Evolutionary conservation across 495 filamentous ascomycete genomes (phyloP).

Genomic region (Xeromyces bisporus): DNA sequence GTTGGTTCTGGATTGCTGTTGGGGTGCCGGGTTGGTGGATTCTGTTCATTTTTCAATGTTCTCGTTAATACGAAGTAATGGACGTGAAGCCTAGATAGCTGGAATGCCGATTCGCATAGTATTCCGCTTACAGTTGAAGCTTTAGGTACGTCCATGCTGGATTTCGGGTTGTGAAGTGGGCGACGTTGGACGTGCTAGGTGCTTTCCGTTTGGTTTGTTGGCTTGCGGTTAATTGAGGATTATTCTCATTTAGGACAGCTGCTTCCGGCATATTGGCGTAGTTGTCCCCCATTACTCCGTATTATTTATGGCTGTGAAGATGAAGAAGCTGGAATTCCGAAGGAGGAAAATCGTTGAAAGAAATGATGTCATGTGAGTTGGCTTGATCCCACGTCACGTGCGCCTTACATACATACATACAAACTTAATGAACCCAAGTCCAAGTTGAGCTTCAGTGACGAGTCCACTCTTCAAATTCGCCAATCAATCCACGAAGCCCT

Average conservation of each 20-base stretch:
- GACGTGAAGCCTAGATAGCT: not conserved
- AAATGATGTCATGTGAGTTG: not conserved
- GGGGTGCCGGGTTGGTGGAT: conserved; percentile 16
- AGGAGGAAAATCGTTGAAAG: not conserved
- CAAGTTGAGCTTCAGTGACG: no score
- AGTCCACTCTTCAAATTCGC: no score
- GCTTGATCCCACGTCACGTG: no score
- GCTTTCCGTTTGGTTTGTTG: conserved; percentile 16
- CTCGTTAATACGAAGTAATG: not conserved
- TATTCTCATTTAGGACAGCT: not conserved
- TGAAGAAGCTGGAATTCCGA: not conserved
- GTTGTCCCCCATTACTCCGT: not conserved
- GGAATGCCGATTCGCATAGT: not conserved
- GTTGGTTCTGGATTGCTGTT: conserved; percentile 7
- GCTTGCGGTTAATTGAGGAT: not conserved
- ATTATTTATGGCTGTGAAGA: not conserved
- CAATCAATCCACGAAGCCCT: no score
- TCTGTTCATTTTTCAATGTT: conserved; percentile 5
- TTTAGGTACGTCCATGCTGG: conserved; percentile 35
- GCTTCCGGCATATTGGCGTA: not conserved
- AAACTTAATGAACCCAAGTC: no score
- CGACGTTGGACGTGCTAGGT: conserved; percentile 6
- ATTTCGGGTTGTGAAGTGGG: conserved; percentile 28
- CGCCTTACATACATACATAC: no score
- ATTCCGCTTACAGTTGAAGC: conserved; percentile 23